phyloP scores from a whole-genome alignment of 163 green algal genomes.

The Prototheca stagnorum region DNA sequence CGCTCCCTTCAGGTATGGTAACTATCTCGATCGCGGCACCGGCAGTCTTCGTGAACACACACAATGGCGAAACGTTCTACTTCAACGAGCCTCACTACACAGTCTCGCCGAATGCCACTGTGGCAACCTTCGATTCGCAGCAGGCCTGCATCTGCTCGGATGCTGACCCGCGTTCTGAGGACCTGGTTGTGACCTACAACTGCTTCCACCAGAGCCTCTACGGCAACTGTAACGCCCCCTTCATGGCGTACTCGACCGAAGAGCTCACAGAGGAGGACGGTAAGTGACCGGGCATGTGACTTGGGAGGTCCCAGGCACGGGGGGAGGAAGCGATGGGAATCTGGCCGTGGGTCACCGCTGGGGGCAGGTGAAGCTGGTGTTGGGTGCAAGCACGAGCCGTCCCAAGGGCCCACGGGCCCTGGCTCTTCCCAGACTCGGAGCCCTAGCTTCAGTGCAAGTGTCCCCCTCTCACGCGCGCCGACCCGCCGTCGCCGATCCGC shows the following conservation, averaged over 20 bases:
- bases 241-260: slow-evolving; percentile 7
- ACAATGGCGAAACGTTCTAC: slow-evolving; percentile 4
- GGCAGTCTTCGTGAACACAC: slow-evolving; percentile 1
- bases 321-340: not conserved
- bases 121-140: not conserved
- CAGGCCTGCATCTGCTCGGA: slow-evolving; percentile 2
- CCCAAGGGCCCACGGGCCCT: too few relatives aligned
- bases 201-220: slow-evolving; percentile 14
- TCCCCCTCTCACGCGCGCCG: too few relatives aligned
- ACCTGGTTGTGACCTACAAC: not conserved
- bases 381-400: too few relatives aligned
- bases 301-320: not conserved
- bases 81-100: not conserved
- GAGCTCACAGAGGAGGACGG: slow-evolving; percentile 1
- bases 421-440: too few relatives aligned
- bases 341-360: too few relatives aligned
- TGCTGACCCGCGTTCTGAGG: slow-evolving; percentile 9
- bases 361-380: too few relatives aligned
- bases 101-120: not conserved
- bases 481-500: too few relatives aligned
- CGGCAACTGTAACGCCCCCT: slow-evolving; percentile 10
- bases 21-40: too few relatives aligned
- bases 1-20: too few relatives aligned
- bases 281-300: not conserved
- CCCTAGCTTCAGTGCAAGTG: too few relatives aligned